Evolutionary conservation across 148 eudicot genomes (phyloP).

Genomic region (Vaccinium darrowii): DNA sequence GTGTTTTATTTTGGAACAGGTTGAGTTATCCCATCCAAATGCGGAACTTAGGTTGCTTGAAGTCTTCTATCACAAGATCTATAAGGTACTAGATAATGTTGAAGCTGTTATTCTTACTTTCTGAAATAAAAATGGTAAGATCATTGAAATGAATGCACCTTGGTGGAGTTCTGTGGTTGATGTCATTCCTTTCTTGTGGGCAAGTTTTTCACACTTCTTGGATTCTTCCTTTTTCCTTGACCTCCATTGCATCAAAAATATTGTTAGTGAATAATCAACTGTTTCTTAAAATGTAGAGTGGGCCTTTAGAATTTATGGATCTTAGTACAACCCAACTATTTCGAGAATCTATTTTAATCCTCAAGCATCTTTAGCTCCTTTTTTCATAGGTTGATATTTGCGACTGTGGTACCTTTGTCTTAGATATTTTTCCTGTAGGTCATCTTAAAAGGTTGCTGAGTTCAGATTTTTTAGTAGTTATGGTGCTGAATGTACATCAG

Average conservation of each 20-base stretch:
- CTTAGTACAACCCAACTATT: background rate
- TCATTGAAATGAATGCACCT: conserved; percentile 9
- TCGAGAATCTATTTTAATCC: background rate
- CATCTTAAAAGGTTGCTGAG: background rate
- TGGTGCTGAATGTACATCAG: conserved; percentile 10
- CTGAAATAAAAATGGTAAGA: background rate
- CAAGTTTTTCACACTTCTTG: background rate
- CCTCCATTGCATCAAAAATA: background rate
- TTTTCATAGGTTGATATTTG: background rate
- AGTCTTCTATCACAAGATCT: conserved; percentile 36
- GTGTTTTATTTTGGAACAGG: conserved; percentile 19
- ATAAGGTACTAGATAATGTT: conserved; percentile 26
- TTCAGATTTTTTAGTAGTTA: background rate
- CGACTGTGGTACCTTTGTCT: background rate
- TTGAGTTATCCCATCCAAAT: conserved; percentile 29
- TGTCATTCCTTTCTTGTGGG: background rate
- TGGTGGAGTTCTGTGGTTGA: conserved; percentile 2
- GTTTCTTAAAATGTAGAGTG: background rate
- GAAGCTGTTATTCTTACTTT: conserved; percentile 3
- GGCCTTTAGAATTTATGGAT: background rate
- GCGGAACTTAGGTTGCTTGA: conserved; percentile 35
- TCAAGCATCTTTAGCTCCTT: background rate
- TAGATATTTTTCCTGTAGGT: background rate
- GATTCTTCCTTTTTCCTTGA: background rate
- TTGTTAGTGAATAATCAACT: too few species aligned